Base-by-base conservation (phyloP, 208 protist species). In the Acanthamoeba divionensis region DNA sequence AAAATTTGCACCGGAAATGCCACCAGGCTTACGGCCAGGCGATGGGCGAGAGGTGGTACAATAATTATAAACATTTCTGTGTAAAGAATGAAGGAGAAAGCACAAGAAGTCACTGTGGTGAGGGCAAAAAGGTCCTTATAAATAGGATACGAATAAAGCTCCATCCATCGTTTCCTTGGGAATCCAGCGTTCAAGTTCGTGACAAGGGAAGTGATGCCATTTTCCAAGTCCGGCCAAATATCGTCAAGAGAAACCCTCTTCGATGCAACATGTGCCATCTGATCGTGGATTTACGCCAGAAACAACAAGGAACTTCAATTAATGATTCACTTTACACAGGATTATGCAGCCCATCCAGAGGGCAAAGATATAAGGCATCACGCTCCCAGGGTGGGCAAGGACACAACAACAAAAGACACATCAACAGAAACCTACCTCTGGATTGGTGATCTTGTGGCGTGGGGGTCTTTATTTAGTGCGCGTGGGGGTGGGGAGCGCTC, bases 31-130 rank as follows among this genome's bases (percentile, higher is more conserved):
- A 29, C 47, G 36, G 50, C 77, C 38, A 48, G 52, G 47, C 18
- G 86, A 55, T 38, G 92, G 75, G 44, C 89, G 69, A 44, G 92
- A 92, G 36, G 90, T 92, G 85, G 92, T 92, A 89, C 92, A 94
- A 85, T 94, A 92, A 73, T 94, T 91, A 63, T 94, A 94, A 36
- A 94, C 92, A 52, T 85, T 63, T 77, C 92, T 93, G 57, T n/a
- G 65, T 13, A 89, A 47, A 57, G 36, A 63, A 63, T 31, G n/a
- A 15, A 38, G 24, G 62, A 36, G 18, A 67, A 36, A 80, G 29
- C 50, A 50, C 47, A 60, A 60, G 44, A 66, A 66, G 29, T 26
- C 60, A 66, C 36, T 33, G 60, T 2, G 60, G 2, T 31, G 1
- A 15, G 24, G 26, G 21, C 31, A 15, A 36, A 66, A 66, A 63